A percentile compares a stretch with the other conserved stretches of the same genome.
Evolutionary conservation across 495 filamentous ascomycete species (phyloP).

Genomic region (Cryomyces minteri): DNA sequence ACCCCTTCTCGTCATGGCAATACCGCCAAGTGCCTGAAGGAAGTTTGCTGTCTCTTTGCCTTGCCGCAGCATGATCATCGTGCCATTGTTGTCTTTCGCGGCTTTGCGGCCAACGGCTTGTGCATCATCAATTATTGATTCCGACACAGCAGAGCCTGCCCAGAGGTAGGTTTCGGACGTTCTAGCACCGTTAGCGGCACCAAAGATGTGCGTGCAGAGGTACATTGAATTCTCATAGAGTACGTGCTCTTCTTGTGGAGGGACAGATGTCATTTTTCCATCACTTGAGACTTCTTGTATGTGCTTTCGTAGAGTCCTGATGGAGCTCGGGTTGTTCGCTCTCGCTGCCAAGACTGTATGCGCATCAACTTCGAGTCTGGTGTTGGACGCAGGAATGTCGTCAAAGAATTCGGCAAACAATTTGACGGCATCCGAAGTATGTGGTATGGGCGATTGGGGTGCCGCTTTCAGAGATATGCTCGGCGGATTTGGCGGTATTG

Average conservation of each 20-base stretch:
- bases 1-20: slow-evolving; percentile 69
- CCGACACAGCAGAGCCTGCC: slow-evolving; percentile 61
- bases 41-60: slow-evolving; percentile 74
- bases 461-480: background rate
- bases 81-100: slow-evolving; percentile 46
- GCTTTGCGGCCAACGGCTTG: slow-evolving; percentile 55
- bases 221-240: slow-evolving; percentile 86
- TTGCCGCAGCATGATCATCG: slow-evolving; percentile 49
- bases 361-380: slow-evolving; percentile 7
- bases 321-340: background rate
- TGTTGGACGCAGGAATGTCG: slow-evolving; percentile 17
- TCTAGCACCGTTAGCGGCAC: slow-evolving; percentile 24
- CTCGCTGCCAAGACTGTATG: background rate
- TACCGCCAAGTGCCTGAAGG: slow-evolving; percentile 78
- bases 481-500: background rate
- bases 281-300: slow-evolving; percentile 60
- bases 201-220: slow-evolving; percentile 62
- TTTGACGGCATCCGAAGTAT: slow-evolving; percentile 18
- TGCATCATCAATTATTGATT: slow-evolving; percentile 47
- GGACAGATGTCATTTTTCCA: slow-evolving; percentile 51
- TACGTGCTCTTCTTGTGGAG: slow-evolving; percentile 65
- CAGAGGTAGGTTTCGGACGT: slow-evolving; percentile 70
- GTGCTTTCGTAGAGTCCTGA: slow-evolving; percentile 25
- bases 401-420: slow-evolving; percentile 59
- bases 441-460: slow-evolving; percentile 1